A percentile compares a stretch with the other conserved stretches of the same genome.
Conservation (phyloP, 139 green algal species). For the Spirogloea muscicola region DNA sequence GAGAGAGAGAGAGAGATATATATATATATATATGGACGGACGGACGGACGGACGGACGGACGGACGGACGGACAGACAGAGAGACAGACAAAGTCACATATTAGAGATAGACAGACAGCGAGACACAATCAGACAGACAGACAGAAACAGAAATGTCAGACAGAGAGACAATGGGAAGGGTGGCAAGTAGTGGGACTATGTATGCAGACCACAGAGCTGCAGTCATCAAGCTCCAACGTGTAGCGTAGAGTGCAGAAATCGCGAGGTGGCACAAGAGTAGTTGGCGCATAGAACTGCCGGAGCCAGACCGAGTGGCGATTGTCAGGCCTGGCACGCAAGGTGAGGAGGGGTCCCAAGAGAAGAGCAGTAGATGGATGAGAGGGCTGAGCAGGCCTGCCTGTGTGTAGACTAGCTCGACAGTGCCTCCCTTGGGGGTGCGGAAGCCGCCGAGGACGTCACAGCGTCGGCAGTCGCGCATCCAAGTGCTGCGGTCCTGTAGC, state of each 20-base stretch:
- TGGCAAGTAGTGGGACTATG: too few relatives aligned
- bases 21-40: too few relatives aligned
- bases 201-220: slow-evolving; percentile 5
- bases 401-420: slow-evolving; percentile 44
- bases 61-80: too few relatives aligned
- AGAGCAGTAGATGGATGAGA: too few relatives aligned
- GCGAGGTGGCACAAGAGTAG: slow-evolving; percentile 19
- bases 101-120: too few relatives aligned
- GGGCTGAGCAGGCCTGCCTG: slow-evolving; percentile 19
- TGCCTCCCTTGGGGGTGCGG: slow-evolving; percentile 26
- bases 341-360: background rate
- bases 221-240: slow-evolving; percentile 17
- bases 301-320: background rate
- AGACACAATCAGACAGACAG: too few relatives aligned
- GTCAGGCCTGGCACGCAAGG: background rate
- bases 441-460: slow-evolving; percentile 46
- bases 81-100: too few relatives aligned
- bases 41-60: too few relatives aligned
- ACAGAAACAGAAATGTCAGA: too few relatives aligned
- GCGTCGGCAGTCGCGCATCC: slow-evolving; percentile 35
- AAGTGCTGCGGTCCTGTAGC: slow-evolving; percentile 29
- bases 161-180: too few relatives aligned
- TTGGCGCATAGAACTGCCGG: slow-evolving; percentile 39
- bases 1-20: too few relatives aligned
- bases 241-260: slow-evolving; percentile 41